Percentiles rank a stretch among this genome's conserved stretches.
phyloP scores from a whole-genome alignment of 257 asterid genomes.

The Echites panduratus region DNA sequence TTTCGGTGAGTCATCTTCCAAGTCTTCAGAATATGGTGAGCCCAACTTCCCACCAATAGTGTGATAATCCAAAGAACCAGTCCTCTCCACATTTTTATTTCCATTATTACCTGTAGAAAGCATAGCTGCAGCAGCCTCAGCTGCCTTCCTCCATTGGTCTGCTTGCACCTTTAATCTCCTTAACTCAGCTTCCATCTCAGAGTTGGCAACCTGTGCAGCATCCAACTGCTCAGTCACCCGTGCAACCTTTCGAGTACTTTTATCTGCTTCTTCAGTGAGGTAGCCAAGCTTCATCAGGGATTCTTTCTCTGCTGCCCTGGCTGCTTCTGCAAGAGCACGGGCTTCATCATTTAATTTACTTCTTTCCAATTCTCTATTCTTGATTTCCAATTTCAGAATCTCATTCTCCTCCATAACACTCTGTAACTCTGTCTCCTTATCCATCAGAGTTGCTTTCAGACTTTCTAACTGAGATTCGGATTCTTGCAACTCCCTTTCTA shows the following conservation, averaged over 20 bases:
- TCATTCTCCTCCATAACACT: slow-evolving; percentile 48
- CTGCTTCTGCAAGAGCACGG: slow-evolving; percentile 38
- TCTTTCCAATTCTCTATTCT: slow-evolving; percentile 35
- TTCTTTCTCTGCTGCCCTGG: slow-evolving; percentile 58
- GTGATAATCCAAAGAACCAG: slow-evolving; percentile 52
- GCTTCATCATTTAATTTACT: slow-evolving; percentile 38
- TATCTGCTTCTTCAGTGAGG: slow-evolving; percentile 67
- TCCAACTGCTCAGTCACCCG: slow-evolving; percentile 58
- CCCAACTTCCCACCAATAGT: slow-evolving; percentile 61
- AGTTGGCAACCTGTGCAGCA: slow-evolving; percentile 65
- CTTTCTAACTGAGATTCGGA: slow-evolving; percentile 36
- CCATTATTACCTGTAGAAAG: slow-evolving; percentile 57
- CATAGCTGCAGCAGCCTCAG: slow-evolving; percentile 86
- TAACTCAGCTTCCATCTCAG: slow-evolving; percentile 70
- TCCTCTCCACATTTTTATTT: slow-evolving; percentile 52
- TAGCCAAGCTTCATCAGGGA: slow-evolving; percentile 55
- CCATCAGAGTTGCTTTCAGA: slow-evolving; percentile 37
- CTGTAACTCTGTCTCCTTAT: slow-evolving; percentile 46
- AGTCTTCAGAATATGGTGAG: slow-evolving; percentile 48
- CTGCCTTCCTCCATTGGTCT: slow-evolving; percentile 98
- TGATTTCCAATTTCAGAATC: slow-evolving; percentile 50
- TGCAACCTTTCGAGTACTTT: slow-evolving; percentile 43
- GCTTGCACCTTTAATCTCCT: slow-evolving; percentile 80
- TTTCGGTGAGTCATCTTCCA: slow-evolving; percentile 70
- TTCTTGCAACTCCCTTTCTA: slow-evolving; percentile 24